Evolutionary conservation across 2,329 filamentous ascomycete species (phyloP).

Genomic region (Nakataea oryzae): DNA sequence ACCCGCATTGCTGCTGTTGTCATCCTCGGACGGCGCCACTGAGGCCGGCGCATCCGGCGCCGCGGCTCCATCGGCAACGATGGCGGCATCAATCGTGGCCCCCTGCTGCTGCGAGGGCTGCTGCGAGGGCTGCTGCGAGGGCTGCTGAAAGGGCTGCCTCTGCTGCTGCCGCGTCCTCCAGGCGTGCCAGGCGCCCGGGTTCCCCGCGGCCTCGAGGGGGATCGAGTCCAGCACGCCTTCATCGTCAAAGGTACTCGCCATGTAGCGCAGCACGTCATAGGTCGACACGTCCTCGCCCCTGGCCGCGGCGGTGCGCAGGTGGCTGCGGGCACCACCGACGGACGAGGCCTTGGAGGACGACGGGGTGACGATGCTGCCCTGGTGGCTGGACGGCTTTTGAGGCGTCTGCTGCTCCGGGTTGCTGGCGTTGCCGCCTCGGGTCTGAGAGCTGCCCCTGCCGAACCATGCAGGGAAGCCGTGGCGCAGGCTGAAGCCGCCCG

Average conservation of each 20-base stretch:
- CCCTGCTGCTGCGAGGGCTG: neutral
- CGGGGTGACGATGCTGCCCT: slow-evolving; percentile 19
- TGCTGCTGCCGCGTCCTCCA: slow-evolving; percentile 64
- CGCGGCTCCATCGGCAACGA: neutral
- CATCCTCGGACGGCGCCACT: neutral
- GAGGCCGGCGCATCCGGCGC: neutral
- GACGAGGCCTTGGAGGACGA: slow-evolving; percentile 8
- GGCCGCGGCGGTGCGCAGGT: slow-evolving; percentile 30
- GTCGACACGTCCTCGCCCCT: slow-evolving; percentile 35
- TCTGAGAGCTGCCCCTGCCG: slow-evolving; percentile 41
- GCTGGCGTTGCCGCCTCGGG: slow-evolving; percentile 6
- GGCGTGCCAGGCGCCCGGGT: slow-evolving; percentile 87
- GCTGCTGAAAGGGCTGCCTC: slow-evolving; percentile 15
- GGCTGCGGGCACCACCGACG: slow-evolving; percentile 14
- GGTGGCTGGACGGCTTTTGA: slow-evolving; percentile 13
- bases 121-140: neutral
- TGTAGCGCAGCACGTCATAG: slow-evolving; percentile 66
- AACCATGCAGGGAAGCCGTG: slow-evolving; percentile 93
- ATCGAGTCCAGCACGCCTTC: slow-evolving; percentile 67
- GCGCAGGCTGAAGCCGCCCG: slow-evolving; percentile 80
- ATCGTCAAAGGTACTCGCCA: slow-evolving; percentile 72
- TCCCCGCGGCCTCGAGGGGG: slow-evolving; percentile 72
- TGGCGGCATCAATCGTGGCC: neutral
- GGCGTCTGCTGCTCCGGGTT: slow-evolving; percentile 8
- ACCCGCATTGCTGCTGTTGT: neutral